phyloP scores from a whole-genome alignment of 2,329 filamentous ascomycete species.

The Capronia americana region DNA sequence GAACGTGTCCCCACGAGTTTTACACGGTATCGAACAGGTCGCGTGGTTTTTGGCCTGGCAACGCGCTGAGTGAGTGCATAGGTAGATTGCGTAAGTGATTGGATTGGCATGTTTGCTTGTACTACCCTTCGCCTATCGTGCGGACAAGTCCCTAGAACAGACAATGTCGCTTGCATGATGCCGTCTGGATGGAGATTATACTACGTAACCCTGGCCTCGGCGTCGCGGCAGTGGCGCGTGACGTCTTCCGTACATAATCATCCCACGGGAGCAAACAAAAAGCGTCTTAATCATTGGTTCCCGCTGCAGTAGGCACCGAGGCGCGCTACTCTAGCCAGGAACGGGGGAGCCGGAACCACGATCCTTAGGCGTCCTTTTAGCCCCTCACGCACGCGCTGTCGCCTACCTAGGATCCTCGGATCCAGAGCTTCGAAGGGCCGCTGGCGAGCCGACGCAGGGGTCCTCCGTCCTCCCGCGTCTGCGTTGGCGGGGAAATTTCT shows the following conservation, averaged over 20 bases:
- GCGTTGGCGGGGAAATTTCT: conserved; percentile 27
- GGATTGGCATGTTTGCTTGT: neutral
- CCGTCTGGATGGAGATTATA: neutral
- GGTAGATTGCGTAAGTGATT: neutral
- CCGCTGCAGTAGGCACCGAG: conserved; percentile 9
- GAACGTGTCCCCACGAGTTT: neutral
- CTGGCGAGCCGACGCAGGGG: conserved; percentile 11
- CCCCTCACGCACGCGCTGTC: conserved; percentile 11
- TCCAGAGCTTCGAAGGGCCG: conserved; percentile 2
- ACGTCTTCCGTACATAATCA: conserved; percentile 1
- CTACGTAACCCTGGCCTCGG: neutral
- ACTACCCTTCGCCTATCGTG: neutral
- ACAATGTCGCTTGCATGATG: neutral
- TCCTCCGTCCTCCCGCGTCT: conserved; percentile 7
- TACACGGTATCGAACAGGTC: neutral
- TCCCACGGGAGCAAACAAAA: conserved; percentile 11
- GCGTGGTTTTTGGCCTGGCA: neutral
- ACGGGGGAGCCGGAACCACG: conserved; percentile 24
- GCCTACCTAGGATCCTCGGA: conserved; percentile 15
- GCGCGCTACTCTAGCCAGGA: conserved; percentile 33
- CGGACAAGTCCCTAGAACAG: neutral
- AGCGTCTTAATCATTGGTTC: conserved; percentile 16
- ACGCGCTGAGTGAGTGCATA: neutral
- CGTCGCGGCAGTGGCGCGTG: conserved; percentile 10
- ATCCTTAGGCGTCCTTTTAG: neutral